phyloP scores from a whole-genome alignment of 495 filamentous ascomycete species.

The Talaromyces borbonicus region DNA sequence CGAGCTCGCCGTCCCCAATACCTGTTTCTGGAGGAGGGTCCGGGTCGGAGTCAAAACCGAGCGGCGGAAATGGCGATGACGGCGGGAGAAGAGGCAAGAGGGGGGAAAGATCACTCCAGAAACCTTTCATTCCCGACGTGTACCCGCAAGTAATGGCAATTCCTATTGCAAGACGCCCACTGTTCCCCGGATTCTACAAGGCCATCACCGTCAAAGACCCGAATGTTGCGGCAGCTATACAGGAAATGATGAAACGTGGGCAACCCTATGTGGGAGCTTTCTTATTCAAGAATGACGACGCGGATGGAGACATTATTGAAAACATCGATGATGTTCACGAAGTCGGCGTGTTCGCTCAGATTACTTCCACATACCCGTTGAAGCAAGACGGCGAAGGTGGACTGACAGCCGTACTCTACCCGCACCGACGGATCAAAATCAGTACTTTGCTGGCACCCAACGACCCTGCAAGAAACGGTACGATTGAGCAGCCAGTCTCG shows the following conservation, averaged over 20 bases:
- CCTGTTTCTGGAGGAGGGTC: constrained; percentile 28
- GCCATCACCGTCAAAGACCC: constrained; percentile 90
- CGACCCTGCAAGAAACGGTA: constrained; percentile 15
- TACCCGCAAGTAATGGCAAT: constrained; percentile 99
- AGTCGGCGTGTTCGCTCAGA: constrained; percentile 92
- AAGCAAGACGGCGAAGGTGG: constrained; percentile 56
- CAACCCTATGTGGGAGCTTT: constrained; percentile 98
- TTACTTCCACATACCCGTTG: constrained; percentile 88
- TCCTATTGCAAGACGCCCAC: constrained; percentile 87
- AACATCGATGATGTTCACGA: constrained; percentile 84
- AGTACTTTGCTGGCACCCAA: constrained; percentile 65
- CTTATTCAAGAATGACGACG: constrained; percentile 89
- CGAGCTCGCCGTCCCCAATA: constrained; percentile 38
- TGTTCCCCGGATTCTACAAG: constrained; percentile 99
- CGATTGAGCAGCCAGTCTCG: constrained; percentile 19
- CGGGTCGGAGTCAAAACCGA: constrained; percentile 35
- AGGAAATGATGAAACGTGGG: constrained; percentile 95
- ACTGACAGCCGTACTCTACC: constrained; percentile 88
- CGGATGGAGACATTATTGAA: constrained; percentile 84
- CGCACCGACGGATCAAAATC: constrained; percentile 89
- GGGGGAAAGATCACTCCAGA: constrained; percentile 66
- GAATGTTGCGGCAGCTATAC: constrained; percentile 78
- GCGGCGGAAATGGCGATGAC: constrained; percentile 43
- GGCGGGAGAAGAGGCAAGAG: constrained; percentile 53
- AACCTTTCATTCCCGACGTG: constrained; percentile 81